Conservation (phyloP, 2,329 filamentous ascomycete species). For the Apiospora sp. region DNA sequence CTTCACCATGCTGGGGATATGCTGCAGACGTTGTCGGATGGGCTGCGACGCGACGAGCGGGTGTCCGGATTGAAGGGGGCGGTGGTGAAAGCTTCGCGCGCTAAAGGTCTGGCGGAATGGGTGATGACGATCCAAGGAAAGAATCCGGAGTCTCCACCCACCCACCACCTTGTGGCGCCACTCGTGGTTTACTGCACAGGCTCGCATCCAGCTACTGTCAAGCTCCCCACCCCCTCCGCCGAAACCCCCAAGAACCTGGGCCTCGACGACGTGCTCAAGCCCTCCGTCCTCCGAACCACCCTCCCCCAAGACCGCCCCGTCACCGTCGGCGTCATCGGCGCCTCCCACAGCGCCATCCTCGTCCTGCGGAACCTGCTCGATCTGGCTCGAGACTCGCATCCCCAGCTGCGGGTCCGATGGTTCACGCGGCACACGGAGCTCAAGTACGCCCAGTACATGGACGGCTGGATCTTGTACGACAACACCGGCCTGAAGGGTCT, state of each 20-base stretch:
- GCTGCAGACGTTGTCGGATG: constrained; percentile 52
- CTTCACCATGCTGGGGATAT: constrained; percentile 66
- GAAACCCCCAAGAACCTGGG: constrained; percentile 55
- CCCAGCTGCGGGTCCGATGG: constrained; percentile 65
- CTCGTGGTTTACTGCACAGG: constrained; percentile 39
- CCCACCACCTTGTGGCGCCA: background rate
- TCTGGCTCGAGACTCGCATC: constrained; percentile 59
- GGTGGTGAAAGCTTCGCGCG: constrained; percentile 37
- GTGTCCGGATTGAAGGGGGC: constrained; percentile 48
- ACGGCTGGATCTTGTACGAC: constrained; percentile 70
- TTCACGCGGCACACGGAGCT: constrained; percentile 64
- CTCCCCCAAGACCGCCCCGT: constrained; percentile 46
- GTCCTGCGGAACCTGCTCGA: constrained; percentile 67
- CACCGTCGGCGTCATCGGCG: constrained; percentile 65
- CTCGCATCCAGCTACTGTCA: constrained; percentile 41
- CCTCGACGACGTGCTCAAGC: constrained; percentile 64
- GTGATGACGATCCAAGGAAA: background rate
- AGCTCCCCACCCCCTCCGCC: constrained; percentile 26
- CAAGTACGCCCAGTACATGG: constrained; percentile 67
- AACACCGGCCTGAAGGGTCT: constrained; percentile 71
- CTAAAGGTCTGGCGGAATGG: background rate
- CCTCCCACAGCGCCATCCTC: constrained; percentile 69
- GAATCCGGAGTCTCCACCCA: background rate
- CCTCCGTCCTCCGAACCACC: constrained; percentile 53
- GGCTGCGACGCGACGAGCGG: constrained; percentile 48